Conservation (phyloP, 2,329 filamentous ascomycete species). For the Penicillium sp. region DNA sequence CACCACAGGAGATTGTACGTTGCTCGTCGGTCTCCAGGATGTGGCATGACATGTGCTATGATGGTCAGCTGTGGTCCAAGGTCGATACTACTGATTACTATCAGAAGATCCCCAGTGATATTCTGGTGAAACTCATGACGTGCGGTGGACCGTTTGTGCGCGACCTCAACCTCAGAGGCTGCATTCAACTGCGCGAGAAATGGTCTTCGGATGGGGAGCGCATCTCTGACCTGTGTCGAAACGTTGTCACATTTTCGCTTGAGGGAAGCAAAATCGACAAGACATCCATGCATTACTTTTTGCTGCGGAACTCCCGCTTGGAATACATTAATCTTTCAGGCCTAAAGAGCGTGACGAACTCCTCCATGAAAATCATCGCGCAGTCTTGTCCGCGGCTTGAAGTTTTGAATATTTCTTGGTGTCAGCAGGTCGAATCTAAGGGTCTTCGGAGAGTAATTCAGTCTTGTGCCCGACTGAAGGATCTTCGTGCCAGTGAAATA, state of each 20-base stretch:
- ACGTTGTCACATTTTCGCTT: constrained; percentile 82
- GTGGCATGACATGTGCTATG: constrained; percentile 84
- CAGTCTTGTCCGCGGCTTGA: constrained; percentile 80
- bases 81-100: constrained; percentile 88
- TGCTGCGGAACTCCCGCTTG: constrained; percentile 76
- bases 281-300: constrained; percentile 72
- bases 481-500: constrained; percentile 81
- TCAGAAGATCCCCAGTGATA: constrained; percentile 78
- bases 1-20: constrained; percentile 77
- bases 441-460: constrained; percentile 73
- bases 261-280: constrained; percentile 88
- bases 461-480: constrained; percentile 70
- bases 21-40: constrained; percentile 74
- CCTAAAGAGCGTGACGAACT: constrained; percentile 72
- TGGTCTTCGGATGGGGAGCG: constrained; percentile 68
- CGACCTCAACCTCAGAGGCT: constrained; percentile 86
- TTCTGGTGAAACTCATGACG: constrained; percentile 80
- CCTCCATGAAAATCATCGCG: constrained; percentile 82
- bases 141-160: constrained; percentile 86
- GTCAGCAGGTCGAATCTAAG: constrained; percentile 76
- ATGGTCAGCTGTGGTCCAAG: constrained; percentile 88
- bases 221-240: constrained; percentile 80
- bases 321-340: constrained; percentile 86
- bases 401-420: constrained; percentile 89
- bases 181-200: constrained; percentile 81